These are phyloP conservation scores for Grosmannia huntii DNA, from an alignment of 2,329 filamentous ascomycete species.

Conservation along the genomic window DNA sequence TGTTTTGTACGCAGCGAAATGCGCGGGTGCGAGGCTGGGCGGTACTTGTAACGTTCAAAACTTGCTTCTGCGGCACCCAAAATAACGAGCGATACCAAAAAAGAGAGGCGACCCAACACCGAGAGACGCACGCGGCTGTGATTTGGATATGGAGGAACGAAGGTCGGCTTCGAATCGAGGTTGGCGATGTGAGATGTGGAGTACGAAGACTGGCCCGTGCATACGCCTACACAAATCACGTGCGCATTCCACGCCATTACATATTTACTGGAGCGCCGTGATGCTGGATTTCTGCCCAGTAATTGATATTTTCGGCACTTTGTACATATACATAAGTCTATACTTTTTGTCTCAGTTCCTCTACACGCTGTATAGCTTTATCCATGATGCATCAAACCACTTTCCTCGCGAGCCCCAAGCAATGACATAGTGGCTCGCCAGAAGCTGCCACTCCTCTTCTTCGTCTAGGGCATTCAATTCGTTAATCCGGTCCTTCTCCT, in stretches of 20 bases:
- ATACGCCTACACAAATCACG: background rate
- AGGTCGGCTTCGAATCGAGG: background rate
- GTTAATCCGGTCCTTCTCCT: constrained; percentile 71
- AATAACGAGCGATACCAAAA: background rate
- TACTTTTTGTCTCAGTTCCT: no score
- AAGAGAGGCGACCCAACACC: background rate
- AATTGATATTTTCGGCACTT: background rate
- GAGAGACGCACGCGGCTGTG: background rate
- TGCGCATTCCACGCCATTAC: no score
- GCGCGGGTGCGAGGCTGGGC: background rate
- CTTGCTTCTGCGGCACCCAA: background rate
- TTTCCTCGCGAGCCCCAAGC: constrained; percentile 70
- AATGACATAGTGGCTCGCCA: constrained; percentile 82
- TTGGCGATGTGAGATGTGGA: background rate
- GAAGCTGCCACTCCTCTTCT: constrained; percentile 81
- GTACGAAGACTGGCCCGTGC: background rate
- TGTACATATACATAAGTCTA: no score
- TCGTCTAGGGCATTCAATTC: constrained; percentile 81
- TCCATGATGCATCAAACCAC: constrained; percentile 18
- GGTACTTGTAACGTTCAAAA: background rate
- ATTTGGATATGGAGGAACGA: background rate
- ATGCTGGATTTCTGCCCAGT: background rate
- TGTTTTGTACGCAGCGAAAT: background rate
- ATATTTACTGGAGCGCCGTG: no score
- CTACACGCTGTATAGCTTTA: constrained; percentile 14